phyloP scores from a whole-genome alignment of 371 early-diverging fungal genomes.

The Umbelopsis sp. region DNA sequence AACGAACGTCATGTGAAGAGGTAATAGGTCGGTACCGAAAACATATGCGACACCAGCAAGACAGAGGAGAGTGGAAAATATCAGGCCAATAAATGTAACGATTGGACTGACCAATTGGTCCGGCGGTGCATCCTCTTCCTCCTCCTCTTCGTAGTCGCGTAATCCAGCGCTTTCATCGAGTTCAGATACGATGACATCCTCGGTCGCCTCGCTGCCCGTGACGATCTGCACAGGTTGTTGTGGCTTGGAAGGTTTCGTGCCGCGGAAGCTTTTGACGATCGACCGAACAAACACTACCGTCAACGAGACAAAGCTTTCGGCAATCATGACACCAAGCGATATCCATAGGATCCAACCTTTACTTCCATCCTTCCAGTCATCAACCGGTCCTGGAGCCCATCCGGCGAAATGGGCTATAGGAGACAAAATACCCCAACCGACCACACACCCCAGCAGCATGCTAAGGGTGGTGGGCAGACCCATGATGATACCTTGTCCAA shows the following conservation, averaged over 20 bases:
- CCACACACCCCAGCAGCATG: conserved; percentile 75
- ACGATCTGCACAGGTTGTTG: neutral
- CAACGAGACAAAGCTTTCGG: conserved; percentile 74
- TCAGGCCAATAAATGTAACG: conserved; percentile 65
- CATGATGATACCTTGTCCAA: conserved; percentile 89
- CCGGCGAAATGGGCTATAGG: conserved; percentile 69
- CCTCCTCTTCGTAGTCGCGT: conserved; percentile 24
- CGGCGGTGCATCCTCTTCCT: conserved; percentile 49
- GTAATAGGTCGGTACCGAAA: conserved; percentile 55
- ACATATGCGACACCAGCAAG: conserved; percentile 61
- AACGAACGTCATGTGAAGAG: conserved; percentile 55
- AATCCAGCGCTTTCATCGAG: conserved; percentile 22
- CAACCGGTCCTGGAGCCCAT: conserved; percentile 79
- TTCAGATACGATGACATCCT: conserved; percentile 28
- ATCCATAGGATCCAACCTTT: conserved; percentile 88
- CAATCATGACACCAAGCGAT: conserved; percentile 83
- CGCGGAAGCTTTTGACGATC: conserved; percentile 27
- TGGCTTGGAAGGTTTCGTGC: neutral
- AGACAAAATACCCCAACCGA: conserved; percentile 83
- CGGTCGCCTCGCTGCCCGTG: neutral
- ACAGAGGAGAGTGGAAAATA: conserved; percentile 60
- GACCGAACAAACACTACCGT: conserved; percentile 53
- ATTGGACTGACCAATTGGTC: conserved; percentile 57
- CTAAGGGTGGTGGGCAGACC: conserved; percentile 74
- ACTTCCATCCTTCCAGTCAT: conserved; percentile 73